These are phyloP conservation scores for Barnettozyma pratensis DNA, from an alignment of 805 yeast genomes.

Conservation along the genomic window DNA sequence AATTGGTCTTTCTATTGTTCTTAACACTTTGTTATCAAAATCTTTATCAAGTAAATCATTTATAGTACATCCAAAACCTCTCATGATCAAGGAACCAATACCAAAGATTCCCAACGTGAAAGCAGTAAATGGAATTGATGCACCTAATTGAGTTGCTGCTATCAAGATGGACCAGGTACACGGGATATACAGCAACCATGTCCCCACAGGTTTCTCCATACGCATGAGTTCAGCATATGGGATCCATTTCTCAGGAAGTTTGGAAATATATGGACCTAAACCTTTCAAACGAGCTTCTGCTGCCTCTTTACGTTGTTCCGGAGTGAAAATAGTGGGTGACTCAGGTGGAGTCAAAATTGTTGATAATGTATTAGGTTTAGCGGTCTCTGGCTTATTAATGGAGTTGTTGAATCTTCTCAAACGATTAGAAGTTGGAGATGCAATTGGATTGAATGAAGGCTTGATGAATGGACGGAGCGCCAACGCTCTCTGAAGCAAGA, in stretches of 20 bases:
- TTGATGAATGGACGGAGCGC: not conserved
- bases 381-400: not conserved
- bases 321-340: constrained; percentile 10
- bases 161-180: constrained; percentile 90
- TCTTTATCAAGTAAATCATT: constrained; percentile 85
- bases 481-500: not conserved
- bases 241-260: constrained; percentile 66
- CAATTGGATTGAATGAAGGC: not conserved
- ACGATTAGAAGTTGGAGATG: not conserved
- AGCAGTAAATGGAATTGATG: constrained; percentile 59
- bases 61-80: constrained; percentile 97
- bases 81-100: constrained; percentile 82
- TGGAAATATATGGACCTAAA: constrained; percentile 46
- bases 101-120: constrained; percentile 68
- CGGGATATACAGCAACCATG: constrained; percentile 76
- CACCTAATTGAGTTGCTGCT: constrained; percentile 73
- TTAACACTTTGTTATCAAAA: constrained; percentile 76
- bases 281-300: constrained; percentile 40
- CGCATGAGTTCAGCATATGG: constrained; percentile 94
- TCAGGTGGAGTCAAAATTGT: not conserved
- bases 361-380: not conserved
- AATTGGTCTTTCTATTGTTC: constrained; percentile 90
- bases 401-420: not conserved
- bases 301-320: constrained; percentile 15
- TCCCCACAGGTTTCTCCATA: constrained; percentile 94